Base-by-base conservation (phyloP, 257 asterid genomes). In the Henckelia pumila region DNA sequence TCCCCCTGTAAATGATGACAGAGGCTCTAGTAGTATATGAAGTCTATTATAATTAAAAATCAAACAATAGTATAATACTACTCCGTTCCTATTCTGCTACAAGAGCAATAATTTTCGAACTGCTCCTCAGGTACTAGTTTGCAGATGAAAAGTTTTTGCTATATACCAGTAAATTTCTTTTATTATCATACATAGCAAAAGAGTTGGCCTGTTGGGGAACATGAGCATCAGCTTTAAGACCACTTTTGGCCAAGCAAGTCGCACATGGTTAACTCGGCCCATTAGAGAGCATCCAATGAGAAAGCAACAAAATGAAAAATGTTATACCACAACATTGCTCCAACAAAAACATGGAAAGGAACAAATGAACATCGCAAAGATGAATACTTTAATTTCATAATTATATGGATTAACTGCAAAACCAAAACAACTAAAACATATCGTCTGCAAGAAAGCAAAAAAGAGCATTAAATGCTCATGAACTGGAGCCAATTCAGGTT, bases 361-460 rank as follows among this genome's bases (percentile, higher is more conserved):
- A 40, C 3, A 35, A 6, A 13, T 13, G n/a, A 40, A n/a, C 17
- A 13, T n/a, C 3, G 5, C 2, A 40, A 40, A 26, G 3, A 25
- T 2, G 64, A 35, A 26, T 14, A 19, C 7, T 30, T 59, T 59
- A 20, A 7, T 10, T 28, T 59, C 47, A 30, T 7, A 13, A 25
- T 59, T 59, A 25, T 17, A 14, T n/a, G n/a, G n/a, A n/a, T 59
- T 58, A 32, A 26, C 3, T 40, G 63, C n/a, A 3, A 56, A 56
- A 16, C 4, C 29, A 57, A 32, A 29, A n/a, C 5, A 23, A 22
- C 8, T 5, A 13, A 40, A 52, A 59, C 6, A 60, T 23, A 40
- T 17, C 28, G 55, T 61, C 23, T 67, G 26, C 59, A 25, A 13
- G 40, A 25, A 56, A 66, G 3, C 57, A 28, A 68, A 63, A 63